Evolutionary conservation across 2,329 filamentous ascomycete genomes (phyloP), one percentile per base, ranked within the genome.

Genomic region (Aspergillus luchuensis): DNA sequence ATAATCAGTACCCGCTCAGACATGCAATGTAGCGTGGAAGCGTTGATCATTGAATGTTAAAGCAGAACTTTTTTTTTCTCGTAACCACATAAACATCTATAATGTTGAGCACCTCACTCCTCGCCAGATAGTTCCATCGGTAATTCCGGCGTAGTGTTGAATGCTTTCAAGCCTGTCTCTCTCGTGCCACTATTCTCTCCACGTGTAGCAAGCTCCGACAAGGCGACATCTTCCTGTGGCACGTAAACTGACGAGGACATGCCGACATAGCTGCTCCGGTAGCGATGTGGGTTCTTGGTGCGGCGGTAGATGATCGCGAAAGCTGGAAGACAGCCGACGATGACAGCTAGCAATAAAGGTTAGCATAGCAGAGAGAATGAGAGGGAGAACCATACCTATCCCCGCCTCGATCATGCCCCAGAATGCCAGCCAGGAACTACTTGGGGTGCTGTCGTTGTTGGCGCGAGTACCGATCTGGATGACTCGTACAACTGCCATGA

Each of bases 381-480:
- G 2, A 50, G 15, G 10, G 4, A 1, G 1, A 6, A 1, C 3
- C 10, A 19, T 8, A 50, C 47, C 28, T 17, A 50, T 50, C 4
- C 47, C 47, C 8, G 47, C 47, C n/a, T 50, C 47, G 28, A 50
- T 33, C 47, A 50, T 50, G 5, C 47, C 47, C 47, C 47, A 50
- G 47, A 50, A 50, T 8, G 47, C 47, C n/a, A 50, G 15, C 47
- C 47, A 50, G 8, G 47, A 50, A 30, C 47, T 50, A 7, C 47
- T 50, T 15, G 47, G 47, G 4, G 47, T 50, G 28, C 47, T 50
- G 47, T 50, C 47, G 15, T 30, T 50, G 47, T 50, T 50, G n/a
- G 47, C 47, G 3, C 47, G 47, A 17, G 47, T 50, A 6, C 47
- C 47, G 5, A 50, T 50, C n/a, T 50, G 47, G 25, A 50, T 28